Conservation (phyloP, 2,329 filamentous ascomycete species). For the Fusarium sublunatum region DNA sequence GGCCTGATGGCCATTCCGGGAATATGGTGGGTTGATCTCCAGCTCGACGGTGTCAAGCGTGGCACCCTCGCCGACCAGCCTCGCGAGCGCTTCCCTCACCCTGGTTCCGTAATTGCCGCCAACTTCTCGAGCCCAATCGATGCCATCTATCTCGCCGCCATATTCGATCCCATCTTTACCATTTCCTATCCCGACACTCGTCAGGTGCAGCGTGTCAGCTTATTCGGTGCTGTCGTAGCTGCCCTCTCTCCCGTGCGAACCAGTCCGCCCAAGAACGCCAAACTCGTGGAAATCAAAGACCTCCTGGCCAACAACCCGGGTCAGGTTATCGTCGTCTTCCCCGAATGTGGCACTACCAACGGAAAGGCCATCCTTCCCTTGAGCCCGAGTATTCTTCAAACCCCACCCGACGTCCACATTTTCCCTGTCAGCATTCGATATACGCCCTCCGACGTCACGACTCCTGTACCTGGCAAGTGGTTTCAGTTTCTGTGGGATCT, state of each 20-base stretch:
- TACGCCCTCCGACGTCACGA: constrained; percentile 88
- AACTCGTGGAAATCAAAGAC: constrained; percentile 69
- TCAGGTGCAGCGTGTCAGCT: constrained; percentile 79
- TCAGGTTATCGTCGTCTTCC: constrained; percentile 86
- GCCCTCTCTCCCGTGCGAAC: constrained; percentile 72
- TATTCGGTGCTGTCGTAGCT: constrained; percentile 78
- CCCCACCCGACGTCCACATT: constrained; percentile 75
- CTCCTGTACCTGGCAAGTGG: constrained; percentile 82
- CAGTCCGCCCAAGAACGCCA: constrained; percentile 57
- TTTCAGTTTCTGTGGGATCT: constrained; percentile 84
- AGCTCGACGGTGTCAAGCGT: constrained; percentile 95
- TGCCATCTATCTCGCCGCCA: constrained; percentile 90
- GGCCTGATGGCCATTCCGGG: constrained; percentile 87
- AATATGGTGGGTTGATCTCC: constrained; percentile 98
- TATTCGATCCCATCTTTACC: constrained; percentile 97
- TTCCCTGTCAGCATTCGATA: constrained; percentile 94
- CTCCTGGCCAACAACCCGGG: constrained; percentile 76
- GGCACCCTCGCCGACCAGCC: constrained; percentile 84
- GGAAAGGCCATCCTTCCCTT: constrained; percentile 89
- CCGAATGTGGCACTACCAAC: constrained; percentile 94
- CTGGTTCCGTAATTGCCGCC: constrained; percentile 84
- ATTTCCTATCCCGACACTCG: constrained; percentile 80
- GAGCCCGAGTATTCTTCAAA: constrained; percentile 78
- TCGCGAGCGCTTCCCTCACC: constrained; percentile 77
- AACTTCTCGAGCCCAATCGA: constrained; percentile 95